Evolutionary conservation across 2,329 filamentous ascomycete species (phyloP).

Genomic region (Elsinoe necatrix): DNA sequence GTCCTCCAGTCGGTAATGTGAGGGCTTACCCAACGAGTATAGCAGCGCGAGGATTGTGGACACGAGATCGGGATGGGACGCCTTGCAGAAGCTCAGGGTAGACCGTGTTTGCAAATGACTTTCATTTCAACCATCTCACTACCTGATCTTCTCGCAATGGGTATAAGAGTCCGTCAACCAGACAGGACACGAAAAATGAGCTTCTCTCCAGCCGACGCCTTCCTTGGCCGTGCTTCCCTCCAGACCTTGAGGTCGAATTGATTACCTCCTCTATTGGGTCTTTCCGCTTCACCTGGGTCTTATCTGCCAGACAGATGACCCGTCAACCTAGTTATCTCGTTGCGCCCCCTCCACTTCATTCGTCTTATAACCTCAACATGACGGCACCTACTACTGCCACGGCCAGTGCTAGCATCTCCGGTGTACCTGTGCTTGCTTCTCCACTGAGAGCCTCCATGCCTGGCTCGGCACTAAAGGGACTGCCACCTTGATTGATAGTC

Average conservation of each 20-base stretch:
- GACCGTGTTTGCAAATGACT: no score
- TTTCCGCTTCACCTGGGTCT: background rate
- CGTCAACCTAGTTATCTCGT: background rate
- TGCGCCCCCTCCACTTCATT: background rate
- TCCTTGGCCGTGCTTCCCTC: background rate
- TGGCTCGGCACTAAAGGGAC: slow-evolving; percentile 30
- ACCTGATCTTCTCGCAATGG: background rate
- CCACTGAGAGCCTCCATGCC: background rate
- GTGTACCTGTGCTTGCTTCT: background rate
- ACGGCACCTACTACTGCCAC: slow-evolving; percentile 1
- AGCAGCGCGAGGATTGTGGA: no score
- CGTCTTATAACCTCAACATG: background rate
- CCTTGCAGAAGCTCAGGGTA: no score
- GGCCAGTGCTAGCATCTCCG: background rate
- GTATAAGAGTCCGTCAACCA: background rate
- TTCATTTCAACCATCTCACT: background rate
- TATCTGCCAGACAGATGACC: no score
- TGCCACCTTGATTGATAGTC: slow-evolving; percentile 34
- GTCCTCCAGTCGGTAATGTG: no score
- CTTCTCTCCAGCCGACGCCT: background rate
- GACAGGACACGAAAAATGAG: background rate
- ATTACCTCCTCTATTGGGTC: slow-evolving; percentile 9
- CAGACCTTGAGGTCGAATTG: background rate
- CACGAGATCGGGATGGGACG: no score
- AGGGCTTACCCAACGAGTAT: no score